Evolutionary conservation across 768 basidiomycete species (phyloP).

Genomic region (Cubamyces sp.): DNA sequence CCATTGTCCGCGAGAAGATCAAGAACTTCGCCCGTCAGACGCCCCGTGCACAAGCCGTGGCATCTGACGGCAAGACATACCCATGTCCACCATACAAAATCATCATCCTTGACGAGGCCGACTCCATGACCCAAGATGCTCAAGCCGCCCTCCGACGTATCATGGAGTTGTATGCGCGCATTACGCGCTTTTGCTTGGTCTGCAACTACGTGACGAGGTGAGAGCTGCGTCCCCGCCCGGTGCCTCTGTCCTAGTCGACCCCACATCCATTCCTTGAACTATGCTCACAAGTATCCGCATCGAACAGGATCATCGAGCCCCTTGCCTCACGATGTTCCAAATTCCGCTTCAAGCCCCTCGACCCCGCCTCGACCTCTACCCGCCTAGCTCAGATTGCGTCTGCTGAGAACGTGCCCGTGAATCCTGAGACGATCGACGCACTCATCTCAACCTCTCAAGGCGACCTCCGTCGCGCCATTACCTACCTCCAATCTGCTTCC

Average conservation of each 20-base stretch:
- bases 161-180: slow-evolving; percentile 98
- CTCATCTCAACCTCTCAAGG: slow-evolving; percentile 85
- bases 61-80: slow-evolving; percentile 83
- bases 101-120: slow-evolving; percentile 97
- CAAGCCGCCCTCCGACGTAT: slow-evolving; percentile 96
- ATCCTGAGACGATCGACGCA: slow-evolving; percentile 62
- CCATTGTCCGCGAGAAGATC: slow-evolving; percentile 97
- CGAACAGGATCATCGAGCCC: slow-evolving; percentile 93
- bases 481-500: slow-evolving; percentile 94
- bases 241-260: too few species aligned
- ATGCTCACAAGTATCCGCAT: too few species aligned
- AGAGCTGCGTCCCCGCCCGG: slow-evolving; percentile 24
- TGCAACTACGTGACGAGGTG: slow-evolving; percentile 99
- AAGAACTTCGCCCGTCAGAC: slow-evolving; percentile 97
- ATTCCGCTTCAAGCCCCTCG: slow-evolving; percentile 95
- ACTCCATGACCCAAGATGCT: slow-evolving; percentile 99
- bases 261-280: too few species aligned
- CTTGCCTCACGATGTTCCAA: slow-evolving; percentile 98
- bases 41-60: slow-evolving; percentile 70
- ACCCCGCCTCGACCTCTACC: slow-evolving; percentile 70
- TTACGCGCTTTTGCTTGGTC: slow-evolving; percentile 96
- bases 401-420: slow-evolving; percentile 67
- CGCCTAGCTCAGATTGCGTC: slow-evolving; percentile 82
- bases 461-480: slow-evolving; percentile 95
- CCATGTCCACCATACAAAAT: slow-evolving; percentile 99